phyloP scores from a whole-genome alignment of 768 basidiomycete species.

The Xerocomellus chrysenteron region DNA sequence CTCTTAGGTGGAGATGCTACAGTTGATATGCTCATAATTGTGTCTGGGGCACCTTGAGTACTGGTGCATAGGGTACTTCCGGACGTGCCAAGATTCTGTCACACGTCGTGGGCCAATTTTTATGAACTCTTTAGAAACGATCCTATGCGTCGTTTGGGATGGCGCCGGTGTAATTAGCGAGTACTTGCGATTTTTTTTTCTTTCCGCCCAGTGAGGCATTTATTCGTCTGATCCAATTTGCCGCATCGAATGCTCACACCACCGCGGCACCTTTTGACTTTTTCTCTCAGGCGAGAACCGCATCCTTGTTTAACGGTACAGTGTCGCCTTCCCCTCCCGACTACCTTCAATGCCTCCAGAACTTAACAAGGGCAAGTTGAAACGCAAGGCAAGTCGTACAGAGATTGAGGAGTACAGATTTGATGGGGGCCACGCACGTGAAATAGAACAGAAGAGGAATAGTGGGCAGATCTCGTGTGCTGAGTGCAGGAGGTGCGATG shows the following conservation, averaged over 20 bases:
- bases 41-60: no score
- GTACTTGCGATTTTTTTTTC: no score
- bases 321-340: conserved; percentile 7
- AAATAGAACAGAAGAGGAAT: conserved; percentile 73
- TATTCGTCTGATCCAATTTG: conserved; percentile 7
- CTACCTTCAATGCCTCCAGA: conserved; percentile 52
- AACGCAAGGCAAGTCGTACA: conserved; percentile 47
- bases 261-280: conserved; percentile 20
- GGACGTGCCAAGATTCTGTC: no score
- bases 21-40: no score
- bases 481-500: conserved; percentile 77
- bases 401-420: conserved; percentile 51
- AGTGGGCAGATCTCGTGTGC: conserved; percentile 77
- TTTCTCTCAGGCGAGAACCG: conserved; percentile 23
- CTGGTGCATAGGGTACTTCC: no score
- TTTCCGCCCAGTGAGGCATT: no score
- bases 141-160: no score
- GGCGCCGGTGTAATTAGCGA: no score
- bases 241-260: conserved; percentile 30
- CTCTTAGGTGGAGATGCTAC: no score
- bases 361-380: conserved; percentile 48
- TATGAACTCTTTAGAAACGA: no score
- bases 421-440: conserved; percentile 56
- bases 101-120: no score
- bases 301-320: conserved; percentile 6